A percentile compares a stretch with the other conserved stretches of the same genome.
Evolutionary conservation across 2,329 filamentous ascomycete genomes (phyloP).

Genomic region (Ampelomyces quisqualis): DNA sequence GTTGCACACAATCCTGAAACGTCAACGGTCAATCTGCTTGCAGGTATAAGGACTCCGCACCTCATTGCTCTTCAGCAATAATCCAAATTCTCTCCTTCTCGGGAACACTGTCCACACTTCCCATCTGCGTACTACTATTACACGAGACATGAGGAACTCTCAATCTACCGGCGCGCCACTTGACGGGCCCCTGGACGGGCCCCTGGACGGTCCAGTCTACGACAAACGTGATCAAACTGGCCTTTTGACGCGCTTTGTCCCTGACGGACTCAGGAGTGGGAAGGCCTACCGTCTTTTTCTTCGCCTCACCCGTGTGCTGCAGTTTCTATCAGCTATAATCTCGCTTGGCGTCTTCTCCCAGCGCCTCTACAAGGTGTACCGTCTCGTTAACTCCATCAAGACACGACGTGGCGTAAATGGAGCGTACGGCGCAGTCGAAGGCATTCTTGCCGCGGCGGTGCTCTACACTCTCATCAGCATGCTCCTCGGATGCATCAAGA

Average conservation of each 20-base stretch:
- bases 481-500: constrained; percentile 39
- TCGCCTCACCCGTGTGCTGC: constrained; percentile 45
- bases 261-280: constrained; percentile 22
- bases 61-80: too few species aligned
- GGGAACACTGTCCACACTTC: too few species aligned
- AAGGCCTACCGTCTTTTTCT: constrained; percentile 35
- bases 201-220: constrained; percentile 15
- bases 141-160: background rate
- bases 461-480: constrained; percentile 47
- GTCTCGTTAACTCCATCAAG: constrained; percentile 39
- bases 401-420: constrained; percentile 28
- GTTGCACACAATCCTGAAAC: too few species aligned
- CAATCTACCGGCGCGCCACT: constrained; percentile 1
- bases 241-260: constrained; percentile 35
- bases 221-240: constrained; percentile 27
- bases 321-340: constrained; percentile 48
- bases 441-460: constrained; percentile 49
- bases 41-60: too few species aligned
- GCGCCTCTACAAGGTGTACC: constrained; percentile 46
- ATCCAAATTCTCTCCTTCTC: too few species aligned
- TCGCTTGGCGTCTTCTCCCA: constrained; percentile 49
- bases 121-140: too few species aligned
- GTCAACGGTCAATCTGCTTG: too few species aligned
- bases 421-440: constrained; percentile 47
- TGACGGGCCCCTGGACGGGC: constrained; percentile 14